Evolutionary conservation across 495 filamentous ascomycete genomes (phyloP).

Genomic region (Halenospora varia): DNA sequence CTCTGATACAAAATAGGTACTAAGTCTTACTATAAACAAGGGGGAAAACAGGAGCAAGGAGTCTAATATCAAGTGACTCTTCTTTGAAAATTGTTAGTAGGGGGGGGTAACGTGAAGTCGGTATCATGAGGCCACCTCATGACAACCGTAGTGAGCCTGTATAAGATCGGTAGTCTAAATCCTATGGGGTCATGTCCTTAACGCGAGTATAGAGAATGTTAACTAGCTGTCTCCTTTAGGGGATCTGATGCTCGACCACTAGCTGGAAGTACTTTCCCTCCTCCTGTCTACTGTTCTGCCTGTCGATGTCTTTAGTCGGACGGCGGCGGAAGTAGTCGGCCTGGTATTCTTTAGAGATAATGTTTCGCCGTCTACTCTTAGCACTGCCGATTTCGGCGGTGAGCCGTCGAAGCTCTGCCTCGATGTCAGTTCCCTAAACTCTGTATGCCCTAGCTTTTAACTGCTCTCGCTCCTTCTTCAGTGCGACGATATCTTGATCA

Average conservation of each 20-base stretch:
- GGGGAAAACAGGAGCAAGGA: too few relatives aligned
- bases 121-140: conserved; percentile 9
- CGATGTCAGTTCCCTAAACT: too few relatives aligned
- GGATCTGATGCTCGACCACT: conserved; percentile 19
- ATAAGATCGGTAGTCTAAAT: conserved; percentile 10
- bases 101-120: not conserved
- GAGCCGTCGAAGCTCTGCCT: conserved; percentile 10
- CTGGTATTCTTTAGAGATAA: conserved; percentile 21
- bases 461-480: too few relatives aligned
- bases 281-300: conserved; percentile 14
- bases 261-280: conserved; percentile 20
- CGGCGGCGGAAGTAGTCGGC: too few relatives aligned
- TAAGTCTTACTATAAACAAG: not conserved
- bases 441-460: too few relatives aligned
- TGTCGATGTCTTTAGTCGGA: conserved; percentile 30
- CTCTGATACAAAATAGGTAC: conserved; percentile 1
- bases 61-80: not conserved
- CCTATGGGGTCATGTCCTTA: conserved; percentile 4
- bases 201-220: conserved; percentile 15
- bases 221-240: conserved; percentile 16
- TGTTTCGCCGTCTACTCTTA: conserved; percentile 9
- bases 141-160: conserved; percentile 4
- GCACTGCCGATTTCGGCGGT: conserved; percentile 7
- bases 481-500: too few relatives aligned
- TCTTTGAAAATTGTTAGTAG: not conserved